Base-by-base conservation (phyloP, 257 asterid genomes). In the Eustoma russellianum region DNA sequence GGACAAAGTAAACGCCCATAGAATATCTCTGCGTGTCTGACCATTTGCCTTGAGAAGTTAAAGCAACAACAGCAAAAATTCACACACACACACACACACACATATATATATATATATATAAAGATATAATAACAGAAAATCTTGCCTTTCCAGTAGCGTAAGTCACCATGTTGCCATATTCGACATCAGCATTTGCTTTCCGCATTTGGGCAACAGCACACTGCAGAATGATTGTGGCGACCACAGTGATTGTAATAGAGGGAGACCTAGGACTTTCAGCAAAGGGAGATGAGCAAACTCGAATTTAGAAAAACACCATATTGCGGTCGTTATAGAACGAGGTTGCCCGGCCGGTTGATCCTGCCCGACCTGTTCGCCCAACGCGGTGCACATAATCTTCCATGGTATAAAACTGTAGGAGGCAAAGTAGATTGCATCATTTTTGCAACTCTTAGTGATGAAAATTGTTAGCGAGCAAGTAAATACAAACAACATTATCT, bases 281-380 rank as follows among this genome's bases (percentile, higher is more conserved):
- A 24, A 24, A 59, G 61, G 64, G 34, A 59, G 57, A 7, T 17
- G 34, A 41, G 44, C 24, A 35, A 24, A 41, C 19, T 15, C 54
- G 62, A 69, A 64, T 45, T 6, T 35, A 57, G 56, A 24, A 53
- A 54, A 50, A 52, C 61, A 87, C 96, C 94, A 66, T 70, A 72
- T 87, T 93, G 33, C 93, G 93, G 63, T 87, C 96, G 28, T 83
- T 82, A 56, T 79, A 82, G 68, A 82, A 84, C 9, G 96, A 84
- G 41, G 95, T 82, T 53, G 95, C 93, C 73, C 69, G 80, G 65
- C 96, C 95, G 19, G 95, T 82, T 53, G 93, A 76, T 52, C 96
- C 96, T 13, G 94, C 94, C 62, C 96, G 96, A 52, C 97, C 97
- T 13, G 97, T 88, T 68, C 97, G 74, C 57, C 97, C 97, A 62